Conservation (phyloP, 192 early-diverging fungal species). For the Gaertneriomyces semiglobifer region DNA sequence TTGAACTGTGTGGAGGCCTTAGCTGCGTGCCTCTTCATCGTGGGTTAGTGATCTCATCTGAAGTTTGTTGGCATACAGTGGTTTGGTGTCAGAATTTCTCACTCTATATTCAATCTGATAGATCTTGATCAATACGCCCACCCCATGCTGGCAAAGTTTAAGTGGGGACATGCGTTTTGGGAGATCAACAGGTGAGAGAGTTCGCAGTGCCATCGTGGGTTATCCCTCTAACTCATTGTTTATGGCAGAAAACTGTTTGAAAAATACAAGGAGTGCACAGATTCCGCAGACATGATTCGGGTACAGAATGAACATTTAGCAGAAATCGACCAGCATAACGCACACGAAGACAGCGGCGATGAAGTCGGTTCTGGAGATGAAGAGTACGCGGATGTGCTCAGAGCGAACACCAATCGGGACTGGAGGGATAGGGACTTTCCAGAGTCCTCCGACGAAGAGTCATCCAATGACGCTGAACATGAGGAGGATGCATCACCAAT, state of each 20-base stretch:
- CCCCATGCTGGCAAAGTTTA: conserved; percentile 79
- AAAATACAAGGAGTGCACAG: conserved; percentile 72
- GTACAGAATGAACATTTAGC: conserved; percentile 80
- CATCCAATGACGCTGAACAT: neutral
- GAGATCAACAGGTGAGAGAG: conserved; percentile 72
- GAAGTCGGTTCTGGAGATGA: neutral
- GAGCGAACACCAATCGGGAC: conserved; percentile 25
- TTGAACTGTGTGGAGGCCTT: conserved; percentile 97
- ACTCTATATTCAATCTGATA: conserved; percentile 10
- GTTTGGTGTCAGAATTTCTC: neutral
- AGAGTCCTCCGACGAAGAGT: conserved; percentile 6
- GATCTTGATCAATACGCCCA: conserved; percentile 65
- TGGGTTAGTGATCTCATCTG: conserved; percentile 42
- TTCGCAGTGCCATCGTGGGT: neutral
- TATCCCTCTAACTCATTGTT: neutral
- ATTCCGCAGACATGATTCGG: conserved; percentile 66
- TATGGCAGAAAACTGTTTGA: conserved; percentile 62
- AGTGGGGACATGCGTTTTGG: conserved; percentile 91
- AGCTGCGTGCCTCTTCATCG: conserved; percentile 89
- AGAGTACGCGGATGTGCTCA: conserved; percentile 9
- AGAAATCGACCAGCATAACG: conserved; percentile 65
- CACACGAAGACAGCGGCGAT: conserved; percentile 28
- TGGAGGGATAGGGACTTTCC: no score
- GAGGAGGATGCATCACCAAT: no score
- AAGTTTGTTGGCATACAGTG: neutral